Evolutionary conservation across 2,329 filamentous ascomycete genomes (phyloP), one percentile per base, ranked within the genome.

Genomic region (Cercospora canescens): DNA sequence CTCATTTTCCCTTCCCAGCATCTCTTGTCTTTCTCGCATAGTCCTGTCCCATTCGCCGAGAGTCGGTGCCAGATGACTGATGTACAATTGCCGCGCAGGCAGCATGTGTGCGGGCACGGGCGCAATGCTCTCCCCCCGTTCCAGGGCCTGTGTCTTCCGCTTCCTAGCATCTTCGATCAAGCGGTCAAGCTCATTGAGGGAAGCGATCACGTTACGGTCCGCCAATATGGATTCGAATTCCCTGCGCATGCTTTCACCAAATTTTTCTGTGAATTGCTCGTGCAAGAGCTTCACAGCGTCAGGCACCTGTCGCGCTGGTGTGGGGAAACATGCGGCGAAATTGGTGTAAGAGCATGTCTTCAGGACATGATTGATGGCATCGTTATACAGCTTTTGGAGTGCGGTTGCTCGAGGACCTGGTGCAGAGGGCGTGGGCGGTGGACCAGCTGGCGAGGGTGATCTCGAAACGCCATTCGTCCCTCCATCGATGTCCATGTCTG

Each of bases 241-340:
- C 60, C 74, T 70, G 69, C 77, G 69, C 72, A 74, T 67, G 60
- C 83, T 82, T 68, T 85, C 83, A 69, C 87, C 85, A 60, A 89
- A 75, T 70, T 87, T 84, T 59, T 82, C 81, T 48, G 86, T 85
- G 69, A 89, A 82, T 69, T 89, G 85, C 62, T 83, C 80, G 78
- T 87, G 86, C 24, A 90, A 79, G 4, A 81, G 80, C 71, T 87
- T 83, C 64, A 90, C 73, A 48, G 82, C 83, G 28, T 83, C 83
- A 1, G 86, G 84, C 11, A 85, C 85, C 71, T 88, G 81, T 71
- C 81, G 79, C 18, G 87, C 85, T 1, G 87, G 84, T 0, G 88
- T 90, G 0, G 88, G 87, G 69, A 89, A 89, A 72, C 88, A 90
- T 26, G 85, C 79, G 0, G 86, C 82, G 74, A 89, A 90, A 71